Evolutionary conservation across 1,284 basidiomycete species (phyloP), one percentile per base, ranked within the genome.

Genomic region (Neotropicomus parvogracilis): DNA sequence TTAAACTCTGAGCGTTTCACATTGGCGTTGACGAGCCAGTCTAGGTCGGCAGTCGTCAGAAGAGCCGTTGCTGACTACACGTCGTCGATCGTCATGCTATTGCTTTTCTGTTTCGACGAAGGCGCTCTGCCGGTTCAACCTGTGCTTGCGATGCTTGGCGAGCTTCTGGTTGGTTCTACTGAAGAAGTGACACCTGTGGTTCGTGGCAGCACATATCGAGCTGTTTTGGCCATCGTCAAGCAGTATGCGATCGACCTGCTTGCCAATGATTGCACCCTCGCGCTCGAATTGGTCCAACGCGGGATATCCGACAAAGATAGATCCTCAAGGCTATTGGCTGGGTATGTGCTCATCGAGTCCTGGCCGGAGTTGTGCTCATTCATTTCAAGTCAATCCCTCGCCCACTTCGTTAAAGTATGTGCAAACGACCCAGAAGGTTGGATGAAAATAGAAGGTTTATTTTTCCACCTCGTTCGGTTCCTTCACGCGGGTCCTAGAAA

Each of bases 271-370:
- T 54, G 52, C 2, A 40, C 42, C 5, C 27, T 49, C 20, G 55
- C 71, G 1, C 45, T 66, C 4, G 66, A 74, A 14, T 55, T 78
- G 6, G 62, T 81, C 3, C 67, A 73, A 47, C 67, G 64, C 24
- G 79, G 79, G 5, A 58, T 88, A 53, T 67, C 62, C 14, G 75
- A 85, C 55, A 62, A 60, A 33, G 75, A 85, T 52, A 74, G 87
- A 47, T 73, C 71, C 35, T 78, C 82, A 13, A 75, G 88, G 28
- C 63, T 90, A 16, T 71, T 72, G 53, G 82, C 86, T 44, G 87
- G 87, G 88, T 88, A 60, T 53, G 76, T 67, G 44, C 4, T 41
- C 16, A 7, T 51, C 43, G 40, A 17, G 44, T 12, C 5, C 2
- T n/a, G 19, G 14, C n/a, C 32, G 33, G 40, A 17, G 38, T 19